These are phyloP conservation scores for Naganishia kalamii DNA, from an alignment of 768 basidiomycete genomes.

Conservation along the genomic window DNA sequence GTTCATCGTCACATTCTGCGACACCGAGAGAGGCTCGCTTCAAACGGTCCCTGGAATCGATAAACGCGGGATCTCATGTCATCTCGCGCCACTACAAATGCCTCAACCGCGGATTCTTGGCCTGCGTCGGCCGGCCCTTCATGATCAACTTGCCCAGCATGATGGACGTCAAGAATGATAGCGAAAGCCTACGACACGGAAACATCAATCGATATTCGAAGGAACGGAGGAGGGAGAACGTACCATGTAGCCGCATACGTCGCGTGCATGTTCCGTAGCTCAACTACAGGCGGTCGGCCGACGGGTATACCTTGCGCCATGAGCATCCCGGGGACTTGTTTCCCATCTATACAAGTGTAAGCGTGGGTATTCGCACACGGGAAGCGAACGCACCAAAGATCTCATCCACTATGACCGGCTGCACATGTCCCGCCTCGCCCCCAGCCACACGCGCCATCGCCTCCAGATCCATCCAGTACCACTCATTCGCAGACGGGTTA, in stretches of 20 bases:
- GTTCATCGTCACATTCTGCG: no score
- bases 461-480: slow-evolving; percentile 86
- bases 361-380: neutral
- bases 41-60: no score
- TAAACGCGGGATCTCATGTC: no score
- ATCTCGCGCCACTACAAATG: neutral
- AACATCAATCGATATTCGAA: neutral
- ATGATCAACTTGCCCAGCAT: slow-evolving; percentile 52
- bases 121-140: slow-evolving; percentile 16
- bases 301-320: slow-evolving; percentile 68
- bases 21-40: no score
- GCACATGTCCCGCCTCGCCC: slow-evolving; percentile 64
- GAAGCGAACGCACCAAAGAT: slow-evolving; percentile 62
- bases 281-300: slow-evolving; percentile 72
- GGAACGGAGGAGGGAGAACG: slow-evolving; percentile 26
- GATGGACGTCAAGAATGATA: slow-evolving; percentile 73
- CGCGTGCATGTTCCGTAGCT: slow-evolving; percentile 85
- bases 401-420: slow-evolving; percentile 83
- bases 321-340: slow-evolving; percentile 31
- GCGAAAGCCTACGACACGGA: slow-evolving; percentile 63
- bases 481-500: slow-evolving; percentile 65
- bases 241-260: slow-evolving; percentile 96
- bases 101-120: slow-evolving; percentile 8
- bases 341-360: slow-evolving; percentile 59
- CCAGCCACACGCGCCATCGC: slow-evolving; percentile 81